Evolutionary conservation across 352 stramenopile genomes (phyloP).

Genomic region (Globisporangium apiculatum): DNA sequence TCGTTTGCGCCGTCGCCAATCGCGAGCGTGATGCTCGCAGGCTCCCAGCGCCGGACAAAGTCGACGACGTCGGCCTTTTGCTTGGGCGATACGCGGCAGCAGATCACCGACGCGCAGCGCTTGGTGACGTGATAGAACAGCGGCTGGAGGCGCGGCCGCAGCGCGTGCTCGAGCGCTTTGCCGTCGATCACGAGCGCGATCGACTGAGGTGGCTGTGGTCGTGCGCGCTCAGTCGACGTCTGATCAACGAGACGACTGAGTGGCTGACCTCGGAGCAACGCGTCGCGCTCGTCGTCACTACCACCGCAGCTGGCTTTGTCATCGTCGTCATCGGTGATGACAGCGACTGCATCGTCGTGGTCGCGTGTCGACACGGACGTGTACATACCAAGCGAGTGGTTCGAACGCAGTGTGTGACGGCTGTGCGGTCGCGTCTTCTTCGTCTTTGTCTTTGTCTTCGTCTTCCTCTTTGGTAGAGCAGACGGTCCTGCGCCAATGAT

Average conservation of each 20-base stretch:
- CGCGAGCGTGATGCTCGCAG: slow-evolving; percentile 76
- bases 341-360: slow-evolving; percentile 1
- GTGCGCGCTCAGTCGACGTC: no score
- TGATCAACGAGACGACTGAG: no score
- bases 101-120: slow-evolving; percentile 77
- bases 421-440: slow-evolving; percentile 6
- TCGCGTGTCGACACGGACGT: slow-evolving; percentile 10
- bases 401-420: not conserved
- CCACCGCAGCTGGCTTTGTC: not conserved
- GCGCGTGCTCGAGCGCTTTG: slow-evolving; percentile 73
- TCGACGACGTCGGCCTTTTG: slow-evolving; percentile 84
- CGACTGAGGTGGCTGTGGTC: not conserved
- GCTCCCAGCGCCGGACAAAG: slow-evolving; percentile 64
- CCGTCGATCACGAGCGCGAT: slow-evolving; percentile 93
- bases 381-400: slow-evolving; percentile 3
- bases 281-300: slow-evolving; percentile 1
- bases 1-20: slow-evolving; percentile 97
- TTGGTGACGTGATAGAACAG: slow-evolving; percentile 71
- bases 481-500: slow-evolving; percentile 4
- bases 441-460: not conserved
- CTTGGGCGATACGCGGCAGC: slow-evolving; percentile 83
- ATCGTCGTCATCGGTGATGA: not conserved
- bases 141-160: slow-evolving; percentile 35
- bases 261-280: slow-evolving; percentile 1
- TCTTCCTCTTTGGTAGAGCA: not conserved